These are phyloP conservation scores for Rhinocladiella similis DNA, from an alignment of 2,329 filamentous ascomycete species.

Conservation along the genomic window DNA sequence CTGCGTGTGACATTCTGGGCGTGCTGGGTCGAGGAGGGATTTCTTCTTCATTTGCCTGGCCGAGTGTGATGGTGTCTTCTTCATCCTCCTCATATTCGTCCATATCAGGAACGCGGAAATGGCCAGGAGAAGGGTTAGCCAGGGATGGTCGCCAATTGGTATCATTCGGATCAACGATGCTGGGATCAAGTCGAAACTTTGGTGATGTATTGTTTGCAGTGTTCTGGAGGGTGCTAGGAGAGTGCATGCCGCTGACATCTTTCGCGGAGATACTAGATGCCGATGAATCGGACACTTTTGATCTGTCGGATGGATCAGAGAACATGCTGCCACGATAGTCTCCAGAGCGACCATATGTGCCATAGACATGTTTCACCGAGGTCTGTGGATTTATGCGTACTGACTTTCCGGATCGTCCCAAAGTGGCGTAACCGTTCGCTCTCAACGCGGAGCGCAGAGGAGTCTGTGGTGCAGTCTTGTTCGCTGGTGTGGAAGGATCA, in stretches of 20 bases:
- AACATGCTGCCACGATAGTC: slow-evolving; percentile 25
- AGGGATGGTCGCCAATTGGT: slow-evolving; percentile 19
- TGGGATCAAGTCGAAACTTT: slow-evolving; percentile 17
- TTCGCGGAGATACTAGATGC: slow-evolving; percentile 9
- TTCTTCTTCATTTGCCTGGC: slow-evolving; percentile 99
- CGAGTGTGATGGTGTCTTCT: slow-evolving; percentile 84
- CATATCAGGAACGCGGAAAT: slow-evolving; percentile 57
- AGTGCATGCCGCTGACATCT: slow-evolving; percentile 14
- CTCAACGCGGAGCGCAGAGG: slow-evolving; percentile 21
- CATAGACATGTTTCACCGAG: slow-evolving; percentile 22
- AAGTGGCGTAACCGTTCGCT: slow-evolving; percentile 7
- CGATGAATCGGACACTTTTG: slow-evolving; percentile 2
- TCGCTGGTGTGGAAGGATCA: slow-evolving; percentile 16
- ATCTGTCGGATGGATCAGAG: slow-evolving; percentile 8
- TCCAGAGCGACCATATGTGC: slow-evolving; percentile 21
- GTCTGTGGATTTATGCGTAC: slow-evolving; percentile 19
- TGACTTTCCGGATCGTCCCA: slow-evolving; percentile 21
- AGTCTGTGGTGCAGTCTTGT: slow-evolving; percentile 9
- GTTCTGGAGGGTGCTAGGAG: slow-evolving; percentile 17
- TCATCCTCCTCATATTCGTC: slow-evolving; percentile 83
- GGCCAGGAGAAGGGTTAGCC: slow-evolving; percentile 22
- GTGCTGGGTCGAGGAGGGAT: slow-evolving; percentile 79
- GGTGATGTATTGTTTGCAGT: slow-evolving; percentile 13
- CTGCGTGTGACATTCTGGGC: slow-evolving; percentile 26
- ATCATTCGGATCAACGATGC: slow-evolving; percentile 20